A percentile compares a stretch with the other conserved stretches of the same genome.
phyloP scores from a whole-genome alignment of 2,329 filamentous ascomycete genomes.

The Monilinia aucupariae region DNA sequence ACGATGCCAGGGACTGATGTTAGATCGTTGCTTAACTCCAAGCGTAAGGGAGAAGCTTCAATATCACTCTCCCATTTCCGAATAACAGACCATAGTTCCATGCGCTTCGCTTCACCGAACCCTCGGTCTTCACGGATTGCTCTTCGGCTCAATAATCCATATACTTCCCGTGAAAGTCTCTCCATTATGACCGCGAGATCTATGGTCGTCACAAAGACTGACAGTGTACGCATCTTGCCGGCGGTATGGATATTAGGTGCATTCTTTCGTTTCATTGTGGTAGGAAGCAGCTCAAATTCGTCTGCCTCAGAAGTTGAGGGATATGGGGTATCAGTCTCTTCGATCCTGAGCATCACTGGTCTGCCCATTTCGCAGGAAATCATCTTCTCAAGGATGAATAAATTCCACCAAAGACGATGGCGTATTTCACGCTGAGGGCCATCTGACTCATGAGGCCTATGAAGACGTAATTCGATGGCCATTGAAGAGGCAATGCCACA shows the following conservation, averaged over 20 bases:
- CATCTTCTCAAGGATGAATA: constrained; percentile 35
- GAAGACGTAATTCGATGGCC: constrained; percentile 32
- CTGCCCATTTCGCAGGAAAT: constrained; percentile 31
- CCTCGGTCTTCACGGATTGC: constrained; percentile 28
- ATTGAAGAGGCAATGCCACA: constrained; percentile 31
- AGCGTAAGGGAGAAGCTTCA: constrained; percentile 27
- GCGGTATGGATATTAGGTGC: constrained; percentile 15
- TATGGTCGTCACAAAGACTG: constrained; percentile 31
- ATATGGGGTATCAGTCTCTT: constrained; percentile 31
- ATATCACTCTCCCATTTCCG: constrained; percentile 29
- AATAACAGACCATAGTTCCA: constrained; percentile 26
- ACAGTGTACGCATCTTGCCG: constrained; percentile 31
- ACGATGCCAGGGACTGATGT: constrained; percentile 29
- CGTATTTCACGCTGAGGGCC: constrained; percentile 29
- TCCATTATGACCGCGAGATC: constrained; percentile 27
- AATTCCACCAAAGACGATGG: constrained; percentile 34
- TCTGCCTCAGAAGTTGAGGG: constrained; percentile 32
- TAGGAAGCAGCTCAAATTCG: constrained; percentile 33
- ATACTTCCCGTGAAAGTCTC: constrained; percentile 28
- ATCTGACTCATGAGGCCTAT: constrained; percentile 24
- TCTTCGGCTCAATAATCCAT: constrained; percentile 29
- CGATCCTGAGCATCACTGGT: constrained; percentile 27
- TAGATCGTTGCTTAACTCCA: constrained; percentile 29
- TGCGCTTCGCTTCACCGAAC: constrained; percentile 27
- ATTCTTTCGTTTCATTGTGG: constrained; percentile 13